Evolutionary conservation across 169 alveolate genomes (phyloP), one percentile per base, ranked within the genome.

Genomic region (Cryptosporidium xiaoi): DNA sequence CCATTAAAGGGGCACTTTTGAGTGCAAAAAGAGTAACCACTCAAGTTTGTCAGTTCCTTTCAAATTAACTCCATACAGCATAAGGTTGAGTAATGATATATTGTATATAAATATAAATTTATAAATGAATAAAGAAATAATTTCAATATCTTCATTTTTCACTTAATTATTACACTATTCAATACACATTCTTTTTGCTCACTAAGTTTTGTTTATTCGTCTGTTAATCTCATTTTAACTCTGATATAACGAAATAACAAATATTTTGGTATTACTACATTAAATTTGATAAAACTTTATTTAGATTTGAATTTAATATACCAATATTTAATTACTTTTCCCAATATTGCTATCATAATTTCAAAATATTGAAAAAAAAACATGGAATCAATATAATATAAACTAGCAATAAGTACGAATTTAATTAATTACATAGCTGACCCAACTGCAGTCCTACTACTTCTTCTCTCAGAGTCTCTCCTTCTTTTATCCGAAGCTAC

Each of bases 21-120:
- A 77, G 87, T 77, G 87, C 87, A 16, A 77, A 77, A 77, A 77
- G 87, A 60, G 87, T 31, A 2, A 48, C 87, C 18, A 56, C 64
- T 10, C 87, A 77, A 24, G 64, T 77, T 58, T 60, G 50, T 29
- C 71, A 60, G 29, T 60, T 58, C 34, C 87, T 77, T 29, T 56
- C 60, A 55, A 60, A 60, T 62, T 62, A 40, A 40, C 48, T 40
- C 10, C 48, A 40, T 40, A 40, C 4, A 40, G 10, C 50, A 48
- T 20, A 27, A 53, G 20, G 1, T 53, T 53, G 4, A 53, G 4
- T 53, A 53, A 53, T 53, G 4, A 53, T 5, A 53, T 7, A 16
- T 5, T 53, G 29, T n/a, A 50, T 51, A 51, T 34, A 33, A 27
- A 51, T 33, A 50, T 66, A 20, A 15, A 34, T 44, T 24, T 24